Evolutionary conservation across 2,329 filamentous ascomycete genomes (phyloP).

Genomic region (Penicillium nordicum): DNA sequence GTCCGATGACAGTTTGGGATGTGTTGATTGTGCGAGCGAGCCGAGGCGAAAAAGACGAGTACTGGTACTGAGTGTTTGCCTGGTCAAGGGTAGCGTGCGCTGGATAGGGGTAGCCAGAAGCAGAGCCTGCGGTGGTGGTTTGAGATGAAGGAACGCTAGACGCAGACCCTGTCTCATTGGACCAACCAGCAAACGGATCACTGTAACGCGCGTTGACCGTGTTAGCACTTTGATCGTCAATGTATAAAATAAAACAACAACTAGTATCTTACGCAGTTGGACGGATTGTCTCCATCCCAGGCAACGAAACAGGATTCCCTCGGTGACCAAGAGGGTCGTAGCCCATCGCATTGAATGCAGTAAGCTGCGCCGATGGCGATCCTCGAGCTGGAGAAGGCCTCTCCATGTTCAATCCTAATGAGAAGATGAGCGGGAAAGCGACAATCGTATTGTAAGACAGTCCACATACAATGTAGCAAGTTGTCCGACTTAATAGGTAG

Average conservation of each 20-base stretch:
- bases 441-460: too few species aligned
- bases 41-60: neutral
- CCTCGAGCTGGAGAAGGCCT: neutral
- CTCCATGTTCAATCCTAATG: neutral
- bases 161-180: neutral
- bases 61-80: neutral
- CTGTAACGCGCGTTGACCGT: neutral
- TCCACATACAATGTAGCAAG: neutral
- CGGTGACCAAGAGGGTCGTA: neutral
- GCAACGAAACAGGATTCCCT: neutral
- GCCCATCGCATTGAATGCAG: neutral
- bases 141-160: neutral
- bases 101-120: neutral
- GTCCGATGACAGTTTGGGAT: neutral
- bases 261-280: neutral
- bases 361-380: neutral
- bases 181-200: neutral
- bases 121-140: too few species aligned
- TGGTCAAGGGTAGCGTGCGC: neutral
- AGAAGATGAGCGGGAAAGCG: neutral
- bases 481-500: neutral
- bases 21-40: neutral
- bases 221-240: neutral
- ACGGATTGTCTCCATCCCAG: neutral
- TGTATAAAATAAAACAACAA: neutral